Conservation (phyloP, 1,284 basidiomycete genomes). For the Hymenochaete sp. region DNA sequence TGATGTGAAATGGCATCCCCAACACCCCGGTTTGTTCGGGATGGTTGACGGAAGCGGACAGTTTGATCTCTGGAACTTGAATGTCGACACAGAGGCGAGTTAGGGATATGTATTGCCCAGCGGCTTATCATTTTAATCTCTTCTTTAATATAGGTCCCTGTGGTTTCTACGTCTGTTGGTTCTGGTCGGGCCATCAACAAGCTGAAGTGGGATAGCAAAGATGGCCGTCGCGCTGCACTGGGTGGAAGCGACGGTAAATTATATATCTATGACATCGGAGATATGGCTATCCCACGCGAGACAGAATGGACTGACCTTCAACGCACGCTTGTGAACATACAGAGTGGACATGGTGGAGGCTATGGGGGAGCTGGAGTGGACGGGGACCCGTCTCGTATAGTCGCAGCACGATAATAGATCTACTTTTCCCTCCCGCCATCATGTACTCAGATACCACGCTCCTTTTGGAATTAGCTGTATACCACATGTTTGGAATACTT, state of each 20-base stretch:
- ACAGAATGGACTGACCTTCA: slow-evolving; percentile 87
- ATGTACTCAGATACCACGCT: too few relatives aligned
- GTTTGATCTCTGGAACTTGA: slow-evolving; percentile 96
- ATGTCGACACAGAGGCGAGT: slow-evolving; percentile 85
- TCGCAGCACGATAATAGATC: slow-evolving; percentile 36
- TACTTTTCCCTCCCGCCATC: too few relatives aligned
- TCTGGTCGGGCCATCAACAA: slow-evolving; percentile 87
- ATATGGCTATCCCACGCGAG: slow-evolving; percentile 76
- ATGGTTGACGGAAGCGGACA: slow-evolving; percentile 90
- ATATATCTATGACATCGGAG: slow-evolving; percentile 93
- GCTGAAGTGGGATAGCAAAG: slow-evolving; percentile 85
- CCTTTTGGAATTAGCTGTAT: too few relatives aligned
- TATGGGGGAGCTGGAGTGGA: slow-evolving; percentile 29
- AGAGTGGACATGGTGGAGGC: slow-evolving; percentile 33
- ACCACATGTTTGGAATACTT: too few relatives aligned
- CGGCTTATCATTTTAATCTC: slow-evolving; percentile 4
- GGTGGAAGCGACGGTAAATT: slow-evolving; percentile 89
- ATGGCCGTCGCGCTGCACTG: slow-evolving; percentile 75
- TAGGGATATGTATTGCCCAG: too few relatives aligned
- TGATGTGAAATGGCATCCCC: slow-evolving; percentile 95
- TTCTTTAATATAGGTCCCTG: slow-evolving; percentile 58
- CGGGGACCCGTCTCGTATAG: slow-evolving; percentile 38
- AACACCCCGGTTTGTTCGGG: slow-evolving; percentile 90
- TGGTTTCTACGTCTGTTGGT: slow-evolving; percentile 65
- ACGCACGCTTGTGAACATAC: slow-evolving; percentile 61